A percentile compares a stretch with the other conserved stretches of the same genome.
Evolutionary conservation across 2,329 filamentous ascomycete genomes (phyloP).

Genomic region (Kalmusia sp.): DNA sequence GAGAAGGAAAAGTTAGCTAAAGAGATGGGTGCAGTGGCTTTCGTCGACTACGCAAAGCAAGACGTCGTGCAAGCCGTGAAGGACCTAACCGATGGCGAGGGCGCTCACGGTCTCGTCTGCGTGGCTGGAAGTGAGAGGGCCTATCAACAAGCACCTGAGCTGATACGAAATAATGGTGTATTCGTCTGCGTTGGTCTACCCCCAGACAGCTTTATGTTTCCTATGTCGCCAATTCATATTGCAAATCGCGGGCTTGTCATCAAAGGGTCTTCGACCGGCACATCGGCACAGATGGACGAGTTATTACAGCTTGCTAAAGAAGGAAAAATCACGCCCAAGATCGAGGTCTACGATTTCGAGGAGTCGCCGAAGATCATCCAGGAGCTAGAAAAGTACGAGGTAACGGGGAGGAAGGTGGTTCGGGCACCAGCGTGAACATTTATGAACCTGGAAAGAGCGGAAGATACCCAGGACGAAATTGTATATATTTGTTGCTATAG

Average conservation of each 20-base stretch:
- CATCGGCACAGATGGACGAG: constrained; percentile 54
- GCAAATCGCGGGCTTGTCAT: constrained; percentile 55
- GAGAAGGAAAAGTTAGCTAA: constrained; percentile 77
- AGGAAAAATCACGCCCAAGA: constrained; percentile 50
- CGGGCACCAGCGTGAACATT: constrained; percentile 28
- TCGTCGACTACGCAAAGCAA: constrained; percentile 77
- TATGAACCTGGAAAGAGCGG: background rate
- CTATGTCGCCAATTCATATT: constrained; percentile 56
- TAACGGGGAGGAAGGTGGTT: constrained; percentile 46
- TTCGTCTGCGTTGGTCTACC: constrained; percentile 58
- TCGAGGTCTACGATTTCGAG: constrained; percentile 45
- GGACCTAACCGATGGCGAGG: constrained; percentile 50
- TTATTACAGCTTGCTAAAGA: constrained; percentile 52
- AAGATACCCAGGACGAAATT: background rate
- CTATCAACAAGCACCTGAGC: constrained; percentile 52
- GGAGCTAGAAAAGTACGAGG: constrained; percentile 42
- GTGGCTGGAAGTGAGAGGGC: constrained; percentile 55
- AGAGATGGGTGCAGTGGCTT: constrained; percentile 74
- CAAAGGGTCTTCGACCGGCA: constrained; percentile 56
- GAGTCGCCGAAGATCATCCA: constrained; percentile 45
- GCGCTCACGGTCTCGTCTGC: constrained; percentile 56
- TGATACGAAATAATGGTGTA: constrained; percentile 55
- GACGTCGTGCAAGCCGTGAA: constrained; percentile 50
- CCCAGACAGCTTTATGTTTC: constrained; percentile 51
- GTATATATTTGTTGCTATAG: background rate